These are phyloP conservation scores for Triadica sebifera DNA, from an alignment of 345 rosid species.

Conservation along the genomic window DNA sequence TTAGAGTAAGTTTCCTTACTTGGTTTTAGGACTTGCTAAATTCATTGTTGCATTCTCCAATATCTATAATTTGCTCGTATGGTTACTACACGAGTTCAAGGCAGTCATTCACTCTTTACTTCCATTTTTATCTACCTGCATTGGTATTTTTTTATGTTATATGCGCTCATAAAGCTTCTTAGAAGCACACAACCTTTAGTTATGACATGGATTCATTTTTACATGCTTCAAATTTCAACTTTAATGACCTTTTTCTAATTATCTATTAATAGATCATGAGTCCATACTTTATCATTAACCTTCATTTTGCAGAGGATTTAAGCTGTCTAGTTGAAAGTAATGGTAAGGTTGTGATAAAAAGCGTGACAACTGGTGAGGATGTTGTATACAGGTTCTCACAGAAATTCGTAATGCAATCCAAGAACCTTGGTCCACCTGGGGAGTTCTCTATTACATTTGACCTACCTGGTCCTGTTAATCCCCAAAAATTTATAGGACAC, in stretches of 20 bases:
- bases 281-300: neutral
- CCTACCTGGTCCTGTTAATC: conserved; percentile 74
- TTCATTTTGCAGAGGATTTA: conserved; percentile 53
- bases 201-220: neutral
- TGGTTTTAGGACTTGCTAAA: neutral
- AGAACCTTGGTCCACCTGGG: conserved; percentile 70
- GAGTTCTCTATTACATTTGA: conserved; percentile 57
- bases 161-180: neutral
- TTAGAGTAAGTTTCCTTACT: conserved; percentile 16
- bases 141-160: neutral
- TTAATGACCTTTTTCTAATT: neutral
- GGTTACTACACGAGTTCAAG: neutral
- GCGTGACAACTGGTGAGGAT: conserved; percentile 66
- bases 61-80: neutral
- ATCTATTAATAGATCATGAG: neutral
- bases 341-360: conserved; percentile 56
- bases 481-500: conserved; percentile 35
- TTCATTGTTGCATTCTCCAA: neutral
- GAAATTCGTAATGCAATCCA: conserved; percentile 57
- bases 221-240: neutral
- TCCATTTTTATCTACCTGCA: too few relatives aligned
- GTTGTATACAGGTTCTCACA: conserved; percentile 45
- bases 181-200: neutral
- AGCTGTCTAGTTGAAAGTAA: conserved; percentile 52
- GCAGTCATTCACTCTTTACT: too few relatives aligned